Percentiles rank a stretch among this genome's conserved stretches.
Conservation (phyloP, 768 basidiomycete genomes). For the Leccinum barrowsii region DNA sequence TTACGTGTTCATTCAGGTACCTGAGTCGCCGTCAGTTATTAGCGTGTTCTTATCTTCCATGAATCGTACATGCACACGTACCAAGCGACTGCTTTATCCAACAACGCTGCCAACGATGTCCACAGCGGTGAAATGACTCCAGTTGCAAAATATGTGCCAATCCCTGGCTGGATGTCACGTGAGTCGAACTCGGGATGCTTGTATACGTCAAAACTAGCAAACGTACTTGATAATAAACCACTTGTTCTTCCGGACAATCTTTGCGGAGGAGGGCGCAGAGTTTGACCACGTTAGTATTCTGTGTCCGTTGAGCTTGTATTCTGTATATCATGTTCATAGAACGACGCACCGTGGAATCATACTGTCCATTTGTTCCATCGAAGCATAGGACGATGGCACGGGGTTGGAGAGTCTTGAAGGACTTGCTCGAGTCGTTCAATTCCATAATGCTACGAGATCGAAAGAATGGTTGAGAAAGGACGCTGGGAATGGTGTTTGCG, state of each 20-base stretch:
- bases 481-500: not conserved
- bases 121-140: constrained; percentile 65
- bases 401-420: constrained; percentile 9
- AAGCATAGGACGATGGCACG: constrained; percentile 64
- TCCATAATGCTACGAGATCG: constrained; percentile 12
- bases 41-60: not conserved
- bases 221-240: constrained; percentile 69
- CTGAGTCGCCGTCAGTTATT: constrained; percentile 29
- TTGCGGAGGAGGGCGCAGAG: constrained; percentile 67
- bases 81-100: constrained; percentile 76
- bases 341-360: constrained; percentile 41
- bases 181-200: not conserved
- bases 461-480: not conserved
- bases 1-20: constrained; percentile 72
- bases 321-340: not conserved
- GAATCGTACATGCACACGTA: constrained; percentile 27
- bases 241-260: constrained; percentile 46
- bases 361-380: constrained; percentile 62
- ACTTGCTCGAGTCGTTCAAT: not conserved
- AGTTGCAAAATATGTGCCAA: constrained; percentile 53
- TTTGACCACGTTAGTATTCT: constrained; percentile 71
- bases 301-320: not conserved
- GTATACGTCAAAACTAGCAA: not conserved
- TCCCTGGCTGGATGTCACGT: constrained; percentile 36
- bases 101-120: constrained; percentile 51